phyloP scores from a whole-genome alignment of 805 yeast genomes.

The Candida ortonii region DNA sequence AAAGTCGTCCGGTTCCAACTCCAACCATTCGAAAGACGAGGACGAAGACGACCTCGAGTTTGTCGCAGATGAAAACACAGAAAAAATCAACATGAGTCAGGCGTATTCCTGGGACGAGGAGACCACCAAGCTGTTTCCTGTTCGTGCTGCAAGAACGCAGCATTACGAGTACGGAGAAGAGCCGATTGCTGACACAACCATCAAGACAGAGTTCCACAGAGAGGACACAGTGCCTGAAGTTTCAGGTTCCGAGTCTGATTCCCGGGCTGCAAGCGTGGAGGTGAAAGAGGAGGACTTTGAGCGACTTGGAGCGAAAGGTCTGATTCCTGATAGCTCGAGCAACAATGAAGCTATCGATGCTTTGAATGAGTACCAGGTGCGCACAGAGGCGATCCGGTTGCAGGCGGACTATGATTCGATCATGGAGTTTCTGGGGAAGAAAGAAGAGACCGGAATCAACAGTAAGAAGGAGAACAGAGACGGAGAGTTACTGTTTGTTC shows the following conservation, averaged over 20 bases:
- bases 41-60: constrained; percentile 36
- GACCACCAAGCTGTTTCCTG: constrained; percentile 64
- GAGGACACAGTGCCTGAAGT: constrained; percentile 21
- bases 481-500: constrained; percentile 25
- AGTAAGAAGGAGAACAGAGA: constrained; percentile 2
- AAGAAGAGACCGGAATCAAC: constrained; percentile 9
- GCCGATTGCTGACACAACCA: constrained; percentile 29
- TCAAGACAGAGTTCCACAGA: constrained; percentile 33
- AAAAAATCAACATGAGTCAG: constrained; percentile 62
- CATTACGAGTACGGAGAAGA: constrained; percentile 37
- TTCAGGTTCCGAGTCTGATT: constrained; percentile 19
- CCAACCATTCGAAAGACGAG: constrained; percentile 29
- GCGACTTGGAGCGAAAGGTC: constrained; percentile 2
- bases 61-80: constrained; percentile 35
- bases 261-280: constrained; percentile 25
- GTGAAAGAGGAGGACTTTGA: constrained; percentile 16
- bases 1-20: constrained; percentile 9
- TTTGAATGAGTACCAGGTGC: constrained; percentile 30
- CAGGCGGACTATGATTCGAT: constrained; percentile 40
- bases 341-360: constrained; percentile 14
- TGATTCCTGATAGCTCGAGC: constrained; percentile 13
- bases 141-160: constrained; percentile 59
- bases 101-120: constrained; percentile 50
- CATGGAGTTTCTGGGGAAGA: constrained; percentile 18
- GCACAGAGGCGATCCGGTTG: constrained; percentile 35